Evolutionary conservation across 2,329 filamentous ascomycete genomes (phyloP), one percentile per base, ranked within the genome.

Genomic region (Xylaria polymorpha): DNA sequence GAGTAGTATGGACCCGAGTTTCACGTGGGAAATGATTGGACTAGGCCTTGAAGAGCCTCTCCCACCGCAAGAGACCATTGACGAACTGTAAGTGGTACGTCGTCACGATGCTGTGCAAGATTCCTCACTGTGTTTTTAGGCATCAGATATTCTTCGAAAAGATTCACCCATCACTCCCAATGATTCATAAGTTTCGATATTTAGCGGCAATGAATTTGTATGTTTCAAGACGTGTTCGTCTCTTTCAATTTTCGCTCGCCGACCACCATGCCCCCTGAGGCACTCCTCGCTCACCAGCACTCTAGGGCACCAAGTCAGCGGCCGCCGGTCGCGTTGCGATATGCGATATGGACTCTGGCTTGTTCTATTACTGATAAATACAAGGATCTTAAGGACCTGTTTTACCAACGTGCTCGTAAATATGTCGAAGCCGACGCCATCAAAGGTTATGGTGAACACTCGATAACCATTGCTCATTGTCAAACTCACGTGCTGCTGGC

Each of bases 321-420:
- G 32, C 95, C 96, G 1, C 94, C 95, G 0, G 90, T 97, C 37
- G 94, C 92, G 72, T 83, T 99, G 59, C 90, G 96, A 74, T 99
- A 99, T 81, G 94, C 93, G 64, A 97, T 98, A 85, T 98, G 95
- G 95, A 93, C 91, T n/a, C 83, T 94, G 76, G 94, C 95, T n/a
- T 94, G 94, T 71, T 91, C 93, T 5, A 87, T 94, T 51, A 90
- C 89, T 3, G 94, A 97, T 67, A 96, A 94, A 77, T 98, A 93
- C 78, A 84, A 87, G 41, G 88, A 89, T 63, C 81, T 97, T 15
- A 94, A 94, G 77, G 92, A 94, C 63, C 89, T 97, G 71, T 98
- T 98, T 79, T 99, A 99, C 79, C 89, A 92, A 71, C 88, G 94
- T 61, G 89, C 95, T 14, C 89, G 95, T 67, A 98, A 97, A 78